Conservation (phyloP, 2,329 filamentous ascomycete genomes). For the Saccharata proteae region DNA sequence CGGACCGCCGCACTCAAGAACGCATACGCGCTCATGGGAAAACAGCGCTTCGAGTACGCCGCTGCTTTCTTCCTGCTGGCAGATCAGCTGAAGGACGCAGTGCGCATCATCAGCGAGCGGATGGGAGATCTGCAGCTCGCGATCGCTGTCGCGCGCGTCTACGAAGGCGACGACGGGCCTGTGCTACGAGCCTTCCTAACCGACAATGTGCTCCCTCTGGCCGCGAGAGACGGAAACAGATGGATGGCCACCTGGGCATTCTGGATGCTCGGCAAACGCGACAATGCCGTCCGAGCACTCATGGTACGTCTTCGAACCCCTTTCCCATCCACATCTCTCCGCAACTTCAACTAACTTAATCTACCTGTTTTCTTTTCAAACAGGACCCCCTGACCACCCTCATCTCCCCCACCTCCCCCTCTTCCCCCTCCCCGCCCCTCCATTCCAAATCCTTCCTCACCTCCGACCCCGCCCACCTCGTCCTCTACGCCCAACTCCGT, state of each 20-base stretch:
- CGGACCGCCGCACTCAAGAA: constrained; percentile 86
- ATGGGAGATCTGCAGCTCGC: constrained; percentile 82
- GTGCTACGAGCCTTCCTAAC: constrained; percentile 63
- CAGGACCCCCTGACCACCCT: constrained; percentile 69
- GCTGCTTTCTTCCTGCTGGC: constrained; percentile 92
- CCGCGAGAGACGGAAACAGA: constrained; percentile 70
- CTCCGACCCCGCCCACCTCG: constrained; percentile 79
- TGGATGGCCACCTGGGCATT: constrained; percentile 96
- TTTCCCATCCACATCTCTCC: neutral
- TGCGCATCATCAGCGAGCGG: constrained; percentile 76
- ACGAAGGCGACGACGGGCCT: constrained; percentile 71
- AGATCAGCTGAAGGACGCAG: constrained; percentile 71
- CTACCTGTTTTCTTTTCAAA: neutral
- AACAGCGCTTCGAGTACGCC: constrained; percentile 84
- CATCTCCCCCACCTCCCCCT: constrained; percentile 54
- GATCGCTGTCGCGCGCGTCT: constrained; percentile 74
- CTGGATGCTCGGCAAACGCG: constrained; percentile 72
- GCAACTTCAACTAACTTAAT: constrained; percentile 1
- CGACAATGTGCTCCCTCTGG: constrained; percentile 66
- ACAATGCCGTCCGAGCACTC: constrained; percentile 73
- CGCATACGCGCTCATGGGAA: constrained; percentile 87
- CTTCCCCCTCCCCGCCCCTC: constrained; percentile 56
- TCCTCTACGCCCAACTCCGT: constrained; percentile 77
- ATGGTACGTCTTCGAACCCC: constrained; percentile 45
- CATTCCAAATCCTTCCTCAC: constrained; percentile 71